These are phyloP conservation scores for Ophiobolus disseminans DNA, from an alignment of 2,329 filamentous ascomycete species.

Conservation along the genomic window DNA sequence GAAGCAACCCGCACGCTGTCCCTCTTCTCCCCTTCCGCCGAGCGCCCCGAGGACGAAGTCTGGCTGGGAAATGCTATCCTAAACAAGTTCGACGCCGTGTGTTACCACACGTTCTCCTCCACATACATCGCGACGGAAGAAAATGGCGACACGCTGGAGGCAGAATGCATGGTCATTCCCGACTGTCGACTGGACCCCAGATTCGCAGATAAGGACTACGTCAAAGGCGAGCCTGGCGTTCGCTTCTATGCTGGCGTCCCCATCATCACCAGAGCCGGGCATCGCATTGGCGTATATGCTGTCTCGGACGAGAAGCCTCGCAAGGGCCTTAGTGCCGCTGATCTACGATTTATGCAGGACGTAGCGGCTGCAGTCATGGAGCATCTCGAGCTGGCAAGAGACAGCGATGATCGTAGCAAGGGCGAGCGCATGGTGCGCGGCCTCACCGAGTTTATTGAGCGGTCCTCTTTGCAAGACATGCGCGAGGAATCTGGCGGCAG, in stretches of 20 bases:
- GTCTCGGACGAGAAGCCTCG: slow-evolving; percentile 42
- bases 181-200: slow-evolving; percentile 35
- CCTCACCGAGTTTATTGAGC: slow-evolving; percentile 43
- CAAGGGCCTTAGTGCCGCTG: slow-evolving; percentile 26
- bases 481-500: slow-evolving; percentile 21
- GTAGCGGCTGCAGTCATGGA: slow-evolving; percentile 41
- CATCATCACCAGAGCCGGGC: slow-evolving; percentile 36
- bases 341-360: slow-evolving; percentile 41
- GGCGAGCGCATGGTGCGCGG: slow-evolving; percentile 44
- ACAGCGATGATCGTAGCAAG: slow-evolving; percentile 33
- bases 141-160: slow-evolving; percentile 23
- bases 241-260: slow-evolving; percentile 45
- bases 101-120: slow-evolving; percentile 36
- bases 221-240: slow-evolving; percentile 34
- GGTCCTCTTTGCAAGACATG: slow-evolving; percentile 33
- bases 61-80: slow-evolving; percentile 45
- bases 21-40: slow-evolving; percentile 34
- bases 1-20: slow-evolving; percentile 48
- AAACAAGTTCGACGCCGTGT: slow-evolving; percentile 37
- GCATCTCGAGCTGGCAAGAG: slow-evolving; percentile 39
- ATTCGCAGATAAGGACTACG: slow-evolving; percentile 34
- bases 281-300: slow-evolving; percentile 42
- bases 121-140: slow-evolving; percentile 29
- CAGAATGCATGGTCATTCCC: slow-evolving; percentile 34
- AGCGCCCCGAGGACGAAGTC: slow-evolving; percentile 30